Conservation (phyloP, 2,329 filamentous ascomycete species). For the Phaeophleospora eucalypticola region DNA sequence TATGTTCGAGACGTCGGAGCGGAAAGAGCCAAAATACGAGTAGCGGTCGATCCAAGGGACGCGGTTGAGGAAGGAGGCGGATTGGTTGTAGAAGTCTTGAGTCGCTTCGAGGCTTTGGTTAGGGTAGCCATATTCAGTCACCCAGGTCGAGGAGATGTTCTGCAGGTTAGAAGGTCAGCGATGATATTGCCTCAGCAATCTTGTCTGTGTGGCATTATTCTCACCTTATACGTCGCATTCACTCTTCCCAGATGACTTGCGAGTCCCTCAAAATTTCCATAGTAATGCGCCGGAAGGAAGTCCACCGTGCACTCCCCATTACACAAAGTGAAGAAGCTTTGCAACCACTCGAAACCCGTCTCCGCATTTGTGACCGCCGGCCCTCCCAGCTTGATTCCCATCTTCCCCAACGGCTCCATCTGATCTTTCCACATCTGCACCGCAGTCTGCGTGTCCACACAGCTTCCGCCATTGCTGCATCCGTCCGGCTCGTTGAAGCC, state of each 20-base stretch:
- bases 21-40: constrained; percentile 71
- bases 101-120: constrained; percentile 54
- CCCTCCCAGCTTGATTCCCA: constrained; percentile 63
- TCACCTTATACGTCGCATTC: constrained; percentile 39
- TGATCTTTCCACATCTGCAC: constrained; percentile 67
- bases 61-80: constrained; percentile 63
- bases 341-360: constrained; percentile 62
- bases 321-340: constrained; percentile 60
- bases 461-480: constrained; percentile 56
- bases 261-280: constrained; percentile 64
- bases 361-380: constrained; percentile 64
- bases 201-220: constrained; percentile 25
- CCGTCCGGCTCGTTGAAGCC: constrained; percentile 78
- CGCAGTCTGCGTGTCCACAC: constrained; percentile 56
- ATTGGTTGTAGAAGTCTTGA: constrained; percentile 65
- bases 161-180: background rate
- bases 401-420: constrained; percentile 62
- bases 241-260: constrained; percentile 63
- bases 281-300: constrained; percentile 52
- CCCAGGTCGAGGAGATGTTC: constrained; percentile 55
- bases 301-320: constrained; percentile 44
- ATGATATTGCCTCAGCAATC: constrained; percentile 30
- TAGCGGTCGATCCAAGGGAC: constrained; percentile 61
- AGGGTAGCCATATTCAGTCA: constrained; percentile 69
- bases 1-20: constrained; percentile 63